A percentile compares a stretch with the other conserved stretches of the same genome.
Evolutionary conservation across 192 early-diverging fungal species (phyloP).

Genomic region (Helicostylum pulchrum): DNA sequence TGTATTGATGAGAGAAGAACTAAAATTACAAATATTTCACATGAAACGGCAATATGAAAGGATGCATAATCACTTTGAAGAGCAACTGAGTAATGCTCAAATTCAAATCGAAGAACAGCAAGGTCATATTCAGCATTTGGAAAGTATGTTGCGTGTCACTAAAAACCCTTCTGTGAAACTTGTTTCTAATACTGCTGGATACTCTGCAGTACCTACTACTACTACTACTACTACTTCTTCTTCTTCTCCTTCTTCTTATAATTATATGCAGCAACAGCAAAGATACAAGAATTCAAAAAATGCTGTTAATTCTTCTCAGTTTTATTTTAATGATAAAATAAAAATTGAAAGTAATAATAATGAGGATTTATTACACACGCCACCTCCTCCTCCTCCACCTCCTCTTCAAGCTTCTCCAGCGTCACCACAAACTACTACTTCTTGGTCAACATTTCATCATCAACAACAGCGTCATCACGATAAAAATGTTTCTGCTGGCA

Average conservation of each 20-base stretch:
- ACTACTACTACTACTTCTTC: too few species aligned
- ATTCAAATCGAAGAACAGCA: conserved; percentile 17
- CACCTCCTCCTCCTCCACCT: not conserved
- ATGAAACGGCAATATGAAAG: conserved; percentile 14
- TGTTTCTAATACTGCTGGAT: not conserved
- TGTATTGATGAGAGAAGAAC: not conserved
- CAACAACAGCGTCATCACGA: too few species aligned
- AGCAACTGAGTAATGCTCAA: conserved; percentile 9
- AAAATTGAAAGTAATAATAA: too few species aligned
- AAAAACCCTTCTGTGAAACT: not conserved
- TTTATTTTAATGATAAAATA: too few species aligned
- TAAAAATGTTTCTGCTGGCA: conserved; percentile 12
- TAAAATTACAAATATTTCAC: conserved; percentile 8
- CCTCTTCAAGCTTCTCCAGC: not conserved
- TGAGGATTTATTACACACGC: too few species aligned
- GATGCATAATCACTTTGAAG: conserved; percentile 6
- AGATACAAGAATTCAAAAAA: not conserved
- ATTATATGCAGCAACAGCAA: not conserved
- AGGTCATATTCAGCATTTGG: conserved; percentile 5
- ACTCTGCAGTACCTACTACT: not conserved
- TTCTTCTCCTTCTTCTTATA: too few species aligned
- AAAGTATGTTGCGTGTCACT: not conserved
- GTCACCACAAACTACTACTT: not conserved
- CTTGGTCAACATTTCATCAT: too few species aligned
- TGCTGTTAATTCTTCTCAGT: not conserved